Base-by-base conservation (phyloP, 495 filamentous ascomycete species). In the Lindgomyces ingoldianus region DNA sequence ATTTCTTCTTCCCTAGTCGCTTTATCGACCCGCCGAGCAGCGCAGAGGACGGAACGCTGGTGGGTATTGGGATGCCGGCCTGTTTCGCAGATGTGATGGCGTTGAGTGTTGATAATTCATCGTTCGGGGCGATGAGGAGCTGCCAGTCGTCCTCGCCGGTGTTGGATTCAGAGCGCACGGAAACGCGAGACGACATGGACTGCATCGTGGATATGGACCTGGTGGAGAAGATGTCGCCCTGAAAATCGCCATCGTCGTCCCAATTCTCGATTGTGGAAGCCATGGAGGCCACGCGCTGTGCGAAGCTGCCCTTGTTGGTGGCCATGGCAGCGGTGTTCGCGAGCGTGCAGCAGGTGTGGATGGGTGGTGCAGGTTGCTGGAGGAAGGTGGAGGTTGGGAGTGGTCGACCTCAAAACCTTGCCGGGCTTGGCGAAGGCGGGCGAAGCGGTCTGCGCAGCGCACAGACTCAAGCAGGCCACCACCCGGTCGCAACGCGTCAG, bases 1-100 rank as follows among this genome's bases (percentile, higher is more conserved):
- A 74, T 67, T 91, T 94, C 70, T 87, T 87, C 67, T 86, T 89
- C 47, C 91, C 91, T 6, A 98, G 80, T 72, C 91, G 81, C 79
- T 96, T 96, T 73, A 98, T 98, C 11, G 91, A 92, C 49, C 94
- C 94, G 45, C 93, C 94, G 67, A 96, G 81, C 44, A 98, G 81
- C 50, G 94, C 94, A n/a, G 93, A 96, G 22, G 88, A 84, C n/a
- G 94, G 91, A 14, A 98, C 87, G 72, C 93, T 91, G 25, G 82
- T 78, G 18, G 94, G 94, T 65, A 98, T 87, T 26, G 94, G 93
- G 54, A 98, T 96, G 51, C 94, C 94, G 24, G 91, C 93, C 67
- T 86, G 87, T 62, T 87, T 87, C 42, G 91, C 94, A 3, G 91
- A 90, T 18, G 88, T 84, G 69, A 98, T 91, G 44, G 93, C 93